A percentile compares a stretch with the other conserved stretches of the same genome.
Evolutionary conservation across 2,329 filamentous ascomycete genomes (phyloP).

Genomic region (Colletotrichum costaricense): DNA sequence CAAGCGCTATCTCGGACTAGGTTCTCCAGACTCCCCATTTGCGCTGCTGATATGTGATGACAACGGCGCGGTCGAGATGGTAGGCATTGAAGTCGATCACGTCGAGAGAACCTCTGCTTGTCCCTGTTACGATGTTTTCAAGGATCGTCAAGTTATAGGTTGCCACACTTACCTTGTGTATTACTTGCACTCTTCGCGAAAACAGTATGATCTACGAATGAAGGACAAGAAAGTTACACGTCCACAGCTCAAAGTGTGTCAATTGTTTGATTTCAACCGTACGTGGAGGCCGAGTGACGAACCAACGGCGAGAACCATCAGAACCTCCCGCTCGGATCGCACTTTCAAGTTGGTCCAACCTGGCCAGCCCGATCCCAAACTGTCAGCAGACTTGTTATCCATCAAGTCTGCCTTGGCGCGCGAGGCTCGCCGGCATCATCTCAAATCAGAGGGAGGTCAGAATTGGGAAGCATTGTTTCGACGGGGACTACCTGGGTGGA

Average conservation of each 20-base stretch:
- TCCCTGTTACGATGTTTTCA: not conserved
- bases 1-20: not conserved
- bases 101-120: rapidly evolving
- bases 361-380: not conserved
- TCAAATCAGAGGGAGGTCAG: not conserved
- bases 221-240: not conserved
- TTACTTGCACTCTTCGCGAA: no score
- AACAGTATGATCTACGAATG: no score
- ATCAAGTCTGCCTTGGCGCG: not conserved
- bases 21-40: not conserved
- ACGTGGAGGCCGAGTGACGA: rapidly evolving
- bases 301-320: no score
- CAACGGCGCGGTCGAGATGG: not conserved
- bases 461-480: not conserved
- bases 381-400: not conserved
- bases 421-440: not conserved
- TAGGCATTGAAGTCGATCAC: not conserved
- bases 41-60: not conserved
- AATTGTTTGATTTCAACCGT: not conserved
- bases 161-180: no score
- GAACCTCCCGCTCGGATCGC: no score
- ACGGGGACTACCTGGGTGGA: not conserved
- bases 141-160: no score
- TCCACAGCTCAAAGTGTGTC: not conserved
- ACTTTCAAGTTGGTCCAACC: not conserved